phyloP scores from a whole-genome alignment of 192 early-diverging fungal genomes.

The Gigaspora rosea region DNA sequence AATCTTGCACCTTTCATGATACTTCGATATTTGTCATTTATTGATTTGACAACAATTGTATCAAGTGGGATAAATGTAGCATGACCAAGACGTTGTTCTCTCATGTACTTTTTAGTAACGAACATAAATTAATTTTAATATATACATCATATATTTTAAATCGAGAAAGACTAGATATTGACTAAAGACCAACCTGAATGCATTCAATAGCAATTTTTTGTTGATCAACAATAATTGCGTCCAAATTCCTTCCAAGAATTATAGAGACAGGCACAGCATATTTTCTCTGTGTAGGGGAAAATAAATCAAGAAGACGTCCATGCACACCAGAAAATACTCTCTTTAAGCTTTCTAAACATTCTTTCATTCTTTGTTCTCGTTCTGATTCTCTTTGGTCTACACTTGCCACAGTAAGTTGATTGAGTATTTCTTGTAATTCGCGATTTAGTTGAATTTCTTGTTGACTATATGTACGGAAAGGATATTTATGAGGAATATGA shows the following conservation, averaged over 20 bases:
- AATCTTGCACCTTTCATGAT: constrained; percentile 81
- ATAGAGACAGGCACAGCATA: constrained; percentile 86
- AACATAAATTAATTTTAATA: neutral
- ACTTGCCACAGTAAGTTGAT: constrained; percentile 78
- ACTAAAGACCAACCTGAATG: constrained; percentile 64
- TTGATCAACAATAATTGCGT: constrained; percentile 92
- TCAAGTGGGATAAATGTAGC: constrained; percentile 95
- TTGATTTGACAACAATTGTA: constrained; percentile 66
- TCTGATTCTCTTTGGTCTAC: constrained; percentile 84
- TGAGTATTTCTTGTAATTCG: constrained; percentile 74
- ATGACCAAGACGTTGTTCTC: constrained; percentile 88
- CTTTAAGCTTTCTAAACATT: constrained; percentile 78
- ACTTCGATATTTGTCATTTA: constrained; percentile 82
- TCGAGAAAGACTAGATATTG: no score
- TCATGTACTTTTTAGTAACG: constrained; percentile 62
- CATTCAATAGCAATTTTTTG: constrained; percentile 94
- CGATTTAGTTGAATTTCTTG: constrained; percentile 80
- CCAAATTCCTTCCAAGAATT: constrained; percentile 88
- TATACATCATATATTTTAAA: neutral
- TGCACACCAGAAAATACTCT: constrained; percentile 87
- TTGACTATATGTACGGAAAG: constrained; percentile 40
- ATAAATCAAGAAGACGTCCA: constrained; percentile 87
- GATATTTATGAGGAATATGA: no score
- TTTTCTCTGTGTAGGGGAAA: constrained; percentile 90
- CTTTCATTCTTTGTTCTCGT: constrained; percentile 73